These are phyloP conservation scores for Cercospora brassicicola DNA, from an alignment of 2,329 filamentous ascomycete genomes.

Conservation along the genomic window DNA sequence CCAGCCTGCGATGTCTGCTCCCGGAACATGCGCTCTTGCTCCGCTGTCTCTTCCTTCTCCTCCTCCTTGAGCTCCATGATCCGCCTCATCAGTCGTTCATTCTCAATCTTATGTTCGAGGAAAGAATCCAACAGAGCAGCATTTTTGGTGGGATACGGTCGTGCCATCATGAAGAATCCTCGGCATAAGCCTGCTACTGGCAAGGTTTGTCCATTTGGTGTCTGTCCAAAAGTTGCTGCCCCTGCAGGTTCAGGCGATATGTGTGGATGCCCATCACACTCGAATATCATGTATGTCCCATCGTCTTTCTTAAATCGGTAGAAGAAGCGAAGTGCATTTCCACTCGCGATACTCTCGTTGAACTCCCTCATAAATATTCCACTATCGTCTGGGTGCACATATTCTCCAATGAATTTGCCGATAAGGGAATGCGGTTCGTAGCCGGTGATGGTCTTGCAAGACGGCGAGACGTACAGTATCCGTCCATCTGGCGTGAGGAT, in stretches of 20 bases:
- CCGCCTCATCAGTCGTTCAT: constrained; percentile 78
- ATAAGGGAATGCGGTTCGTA: constrained; percentile 69
- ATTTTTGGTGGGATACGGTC: constrained; percentile 87
- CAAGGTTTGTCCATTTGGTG: constrained; percentile 22
- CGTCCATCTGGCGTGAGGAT: constrained; percentile 82
- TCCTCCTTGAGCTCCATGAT: constrained; percentile 83
- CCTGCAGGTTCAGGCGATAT: constrained; percentile 66
- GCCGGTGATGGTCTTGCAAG: constrained; percentile 71
- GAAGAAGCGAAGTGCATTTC: constrained; percentile 78
- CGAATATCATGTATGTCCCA: constrained; percentile 74
- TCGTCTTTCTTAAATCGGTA: constrained; percentile 79
- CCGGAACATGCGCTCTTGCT: constrained; percentile 59
- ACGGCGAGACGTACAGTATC: constrained; percentile 83
- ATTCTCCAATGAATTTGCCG: constrained; percentile 74
- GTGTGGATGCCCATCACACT: constrained; percentile 90
- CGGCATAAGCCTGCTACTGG: constrained; percentile 70
- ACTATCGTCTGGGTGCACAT: constrained; percentile 82
- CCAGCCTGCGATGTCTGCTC: constrained; percentile 34
- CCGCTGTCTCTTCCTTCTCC: constrained; percentile 76
- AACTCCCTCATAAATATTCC: constrained; percentile 82
- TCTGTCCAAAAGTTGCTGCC: constrained; percentile 25
- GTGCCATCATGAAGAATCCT: constrained; percentile 90
- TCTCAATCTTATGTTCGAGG: constrained; percentile 94
- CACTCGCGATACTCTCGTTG: constrained; percentile 81
- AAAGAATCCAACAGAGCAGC: constrained; percentile 85